These are phyloP conservation scores for Penicillium sp. DNA, from an alignment of 2,329 filamentous ascomycete species.

Conservation along the genomic window DNA sequence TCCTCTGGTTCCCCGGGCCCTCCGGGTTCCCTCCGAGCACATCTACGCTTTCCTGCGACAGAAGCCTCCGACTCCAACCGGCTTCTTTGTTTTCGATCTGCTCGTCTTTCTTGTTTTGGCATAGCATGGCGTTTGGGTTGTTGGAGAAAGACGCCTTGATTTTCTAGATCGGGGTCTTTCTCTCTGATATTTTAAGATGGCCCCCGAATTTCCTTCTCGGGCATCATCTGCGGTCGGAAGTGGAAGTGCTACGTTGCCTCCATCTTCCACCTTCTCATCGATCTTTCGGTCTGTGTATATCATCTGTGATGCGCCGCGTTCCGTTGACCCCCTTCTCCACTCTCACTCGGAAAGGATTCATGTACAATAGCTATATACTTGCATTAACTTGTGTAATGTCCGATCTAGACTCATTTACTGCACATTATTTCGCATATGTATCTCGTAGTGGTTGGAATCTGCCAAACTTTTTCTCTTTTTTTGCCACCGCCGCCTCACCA, in stretches of 20 bases:
- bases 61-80: conserved; percentile 3
- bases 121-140: conserved; percentile 45
- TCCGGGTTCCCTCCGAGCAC: conserved; percentile 1
- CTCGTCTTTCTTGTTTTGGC: conserved; percentile 32
- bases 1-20: not conserved
- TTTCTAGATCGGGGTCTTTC: conserved; percentile 18
- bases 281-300: conserved; percentile 25
- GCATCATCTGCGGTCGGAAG: not conserved
- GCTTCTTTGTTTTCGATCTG: conserved; percentile 8
- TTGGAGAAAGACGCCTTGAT: conserved; percentile 25
- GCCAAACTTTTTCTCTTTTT: conserved; percentile 7
- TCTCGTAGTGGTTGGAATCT: not conserved
- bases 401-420: not conserved
- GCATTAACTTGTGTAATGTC: conserved; percentile 21
- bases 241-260: not conserved
- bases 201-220: not conserved
- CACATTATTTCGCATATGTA: not conserved
- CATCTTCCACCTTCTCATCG: conserved; percentile 4
- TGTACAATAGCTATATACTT: conserved; percentile 31
- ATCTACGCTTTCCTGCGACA: not conserved
- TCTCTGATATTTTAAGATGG: conserved; percentile 9
- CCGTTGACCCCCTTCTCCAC: conserved; percentile 25
- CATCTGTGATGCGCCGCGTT: conserved; percentile 13
- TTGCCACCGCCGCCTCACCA: conserved; percentile 20
- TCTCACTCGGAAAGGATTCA: conserved; percentile 21